These are phyloP conservation scores for Aspergillus novoparasiticus DNA, from an alignment of 2,329 filamentous ascomycete species.

Conservation along the genomic window DNA sequence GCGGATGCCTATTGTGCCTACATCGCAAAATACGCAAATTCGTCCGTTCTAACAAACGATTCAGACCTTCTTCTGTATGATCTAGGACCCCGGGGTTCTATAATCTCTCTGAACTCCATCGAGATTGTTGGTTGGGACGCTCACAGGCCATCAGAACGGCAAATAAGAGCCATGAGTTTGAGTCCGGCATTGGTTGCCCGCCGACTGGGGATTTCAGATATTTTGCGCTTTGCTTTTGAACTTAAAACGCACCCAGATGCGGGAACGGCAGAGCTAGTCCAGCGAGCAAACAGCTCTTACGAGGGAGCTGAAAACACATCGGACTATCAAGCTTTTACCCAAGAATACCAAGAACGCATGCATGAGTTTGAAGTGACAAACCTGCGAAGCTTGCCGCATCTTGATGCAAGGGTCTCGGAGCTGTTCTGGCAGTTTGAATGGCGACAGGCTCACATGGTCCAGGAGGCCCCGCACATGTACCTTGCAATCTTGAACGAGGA, in stretches of 20 bases:
- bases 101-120: conserved; percentile 71
- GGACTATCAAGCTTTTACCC: conserved; percentile 35
- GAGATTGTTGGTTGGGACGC: conserved; percentile 34
- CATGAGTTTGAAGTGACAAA: background rate
- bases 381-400: conserved; percentile 16
- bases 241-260: conserved; percentile 34
- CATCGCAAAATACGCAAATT: conserved; percentile 58
- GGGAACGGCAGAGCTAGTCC: conserved; percentile 34
- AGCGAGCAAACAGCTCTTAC: conserved; percentile 30
- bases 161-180: conserved; percentile 41
- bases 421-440: conserved; percentile 48
- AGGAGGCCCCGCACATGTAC: conserved; percentile 55
- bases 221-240: conserved; percentile 45
- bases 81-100: conserved; percentile 61
- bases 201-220: conserved; percentile 35
- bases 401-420: conserved; percentile 57
- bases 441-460: conserved; percentile 20
- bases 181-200: conserved; percentile 36
- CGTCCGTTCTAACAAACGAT: conserved; percentile 75
- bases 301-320: conserved; percentile 15
- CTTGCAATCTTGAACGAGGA: conserved; percentile 66
- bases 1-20: conserved; percentile 80
- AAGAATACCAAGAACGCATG: conserved; percentile 36
- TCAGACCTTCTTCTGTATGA: conserved; percentile 81
- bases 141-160: conserved; percentile 13